Evolutionary conservation across 169 alveolate species (phyloP), one percentile per base, ranked within the genome.

Genomic region (Plasmodium yoelii): DNA sequence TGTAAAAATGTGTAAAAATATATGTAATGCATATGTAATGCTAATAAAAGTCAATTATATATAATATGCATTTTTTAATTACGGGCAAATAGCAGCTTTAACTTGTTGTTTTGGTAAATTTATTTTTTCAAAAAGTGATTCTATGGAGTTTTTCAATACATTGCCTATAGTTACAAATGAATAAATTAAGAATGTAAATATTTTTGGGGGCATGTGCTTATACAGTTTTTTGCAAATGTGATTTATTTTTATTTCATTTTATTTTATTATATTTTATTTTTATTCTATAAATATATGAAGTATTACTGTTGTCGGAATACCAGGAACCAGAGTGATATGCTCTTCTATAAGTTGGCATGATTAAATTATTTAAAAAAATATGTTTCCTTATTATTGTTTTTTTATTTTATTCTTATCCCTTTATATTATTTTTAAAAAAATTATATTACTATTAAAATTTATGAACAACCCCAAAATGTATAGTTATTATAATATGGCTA

Each of bases 261-360:
- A n/a, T 49, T 49, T 49, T 10, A 0, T 49, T 49, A 1, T 49
- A 12, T 49, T 49, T 12, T 2, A 4, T 51, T 3, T 51, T 15
- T 15, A 51, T 51, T 51, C 24, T 51, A 51, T 0, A 51, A 15
- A 13, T 51, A 15, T 51, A 4, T 13, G 39, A 12, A 73, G 5
- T 51, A 92, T 71, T 75, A 93, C 96, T 73, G 34, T 87, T 88
- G 71, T 80, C 93, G 9, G 95, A 60, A 88, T 97, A 97, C 99
- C 99, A 97, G 61, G 97, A 89, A 13, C 98, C 99, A 24, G 98
- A 97, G 87, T 97, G 99, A 60, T 95, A 87, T 9, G 98, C 98
- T 53, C 28, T 72, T 74, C 98, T 95, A 57, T 75, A 75, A 42
- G 47, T 75, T 9, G 49, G 12, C 88, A 75, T 75, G n/a, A 15